phyloP scores from a whole-genome alignment of 768 basidiomycete genomes.

The Termitomyces sp. region DNA sequence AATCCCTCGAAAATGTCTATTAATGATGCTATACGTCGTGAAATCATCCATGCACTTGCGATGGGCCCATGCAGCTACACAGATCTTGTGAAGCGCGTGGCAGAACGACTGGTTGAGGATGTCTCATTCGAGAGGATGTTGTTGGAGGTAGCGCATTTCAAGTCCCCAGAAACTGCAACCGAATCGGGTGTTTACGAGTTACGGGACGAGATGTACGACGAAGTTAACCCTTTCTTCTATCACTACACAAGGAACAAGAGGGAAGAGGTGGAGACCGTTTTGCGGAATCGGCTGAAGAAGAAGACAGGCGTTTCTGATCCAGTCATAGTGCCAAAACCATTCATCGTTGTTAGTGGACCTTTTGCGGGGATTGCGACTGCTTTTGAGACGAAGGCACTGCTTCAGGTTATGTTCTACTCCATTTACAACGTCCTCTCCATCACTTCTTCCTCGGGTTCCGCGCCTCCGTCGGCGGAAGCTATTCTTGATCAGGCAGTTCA shows the following conservation, averaged over 20 bases:
- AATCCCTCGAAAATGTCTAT: conserved; percentile 67
- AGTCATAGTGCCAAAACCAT: conserved; percentile 70
- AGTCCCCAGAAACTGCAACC: conserved; percentile 67
- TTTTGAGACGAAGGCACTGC: conserved; percentile 65
- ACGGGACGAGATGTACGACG: conserved; percentile 73
- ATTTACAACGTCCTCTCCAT: conserved; percentile 68
- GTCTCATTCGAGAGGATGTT: conserved; percentile 77
- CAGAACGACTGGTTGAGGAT: conserved; percentile 85
- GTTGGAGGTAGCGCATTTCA: conserved; percentile 75
- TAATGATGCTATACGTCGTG: conserved; percentile 62
- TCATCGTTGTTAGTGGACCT: conserved; percentile 61
- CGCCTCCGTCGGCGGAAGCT: conserved; percentile 79
- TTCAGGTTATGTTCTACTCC: conserved; percentile 82
- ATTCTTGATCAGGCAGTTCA: conserved; percentile 88
- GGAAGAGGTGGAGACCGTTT: conserved; percentile 80
- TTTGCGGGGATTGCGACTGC: conserved; percentile 60
- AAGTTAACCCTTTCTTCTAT: conserved; percentile 94
- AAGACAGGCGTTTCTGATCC: conserved; percentile 55
- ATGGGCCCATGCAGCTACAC: conserved; percentile 86
- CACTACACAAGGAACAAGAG: conserved; percentile 93
- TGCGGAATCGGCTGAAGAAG: conserved; percentile 65
- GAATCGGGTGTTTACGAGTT: conserved; percentile 89
- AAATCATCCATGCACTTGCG: conserved; percentile 88
- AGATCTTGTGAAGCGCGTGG: conserved; percentile 85
- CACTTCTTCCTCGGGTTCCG: conserved; percentile 52